Evolutionary conservation across 164 flowering plant species (phyloP).

Genomic region (Euptelea pleiosperma): DNA sequence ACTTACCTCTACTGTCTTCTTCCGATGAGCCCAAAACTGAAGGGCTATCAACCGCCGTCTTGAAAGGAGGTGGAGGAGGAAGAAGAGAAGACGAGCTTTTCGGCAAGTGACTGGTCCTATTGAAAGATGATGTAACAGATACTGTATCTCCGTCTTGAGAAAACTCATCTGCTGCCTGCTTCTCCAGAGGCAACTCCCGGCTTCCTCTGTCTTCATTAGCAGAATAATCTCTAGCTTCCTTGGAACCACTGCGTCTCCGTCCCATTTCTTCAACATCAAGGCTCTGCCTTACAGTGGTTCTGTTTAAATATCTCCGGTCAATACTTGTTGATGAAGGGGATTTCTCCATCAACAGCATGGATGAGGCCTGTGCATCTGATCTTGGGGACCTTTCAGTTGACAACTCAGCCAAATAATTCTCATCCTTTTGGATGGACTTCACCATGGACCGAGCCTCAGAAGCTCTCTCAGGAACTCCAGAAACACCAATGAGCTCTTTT

Average conservation of each 20-base stretch:
- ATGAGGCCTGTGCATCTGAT: slow-evolving; percentile 45
- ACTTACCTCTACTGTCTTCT: too few species aligned
- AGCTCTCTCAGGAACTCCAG: slow-evolving; percentile 31
- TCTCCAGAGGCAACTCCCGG: slow-evolving; percentile 43
- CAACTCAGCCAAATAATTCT: slow-evolving; percentile 31
- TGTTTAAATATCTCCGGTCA: slow-evolving; percentile 47
- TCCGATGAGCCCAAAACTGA: too few species aligned
- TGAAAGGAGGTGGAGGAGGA: slow-evolving; percentile 47
- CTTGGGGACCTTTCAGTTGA: slow-evolving; percentile 50
- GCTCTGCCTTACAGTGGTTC: slow-evolving; percentile 41
- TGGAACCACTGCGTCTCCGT: slow-evolving; percentile 44
- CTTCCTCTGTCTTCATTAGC: slow-evolving; percentile 45
- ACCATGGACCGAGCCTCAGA: slow-evolving; percentile 33
- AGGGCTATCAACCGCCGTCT: slow-evolving; percentile 49
- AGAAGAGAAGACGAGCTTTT: slow-evolving; percentile 39
- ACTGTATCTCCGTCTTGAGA: slow-evolving; percentile 45
- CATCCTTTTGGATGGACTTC: slow-evolving; percentile 38
- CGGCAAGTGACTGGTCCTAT: slow-evolving; percentile 31
- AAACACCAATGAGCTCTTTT: slow-evolving; percentile 28
- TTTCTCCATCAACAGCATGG: slow-evolving; percentile 44
- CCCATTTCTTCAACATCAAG: slow-evolving; percentile 67
- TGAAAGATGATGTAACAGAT: slow-evolving; percentile 42
- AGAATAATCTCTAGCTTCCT: slow-evolving; percentile 47
- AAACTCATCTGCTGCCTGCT: slow-evolving; percentile 38
- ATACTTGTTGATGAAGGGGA: slow-evolving; percentile 64